Evolutionary conservation across 768 basidiomycete species (phyloP), one percentile per base, ranked within the genome.

Genomic region (Hemileccinum rubropunctum): DNA sequence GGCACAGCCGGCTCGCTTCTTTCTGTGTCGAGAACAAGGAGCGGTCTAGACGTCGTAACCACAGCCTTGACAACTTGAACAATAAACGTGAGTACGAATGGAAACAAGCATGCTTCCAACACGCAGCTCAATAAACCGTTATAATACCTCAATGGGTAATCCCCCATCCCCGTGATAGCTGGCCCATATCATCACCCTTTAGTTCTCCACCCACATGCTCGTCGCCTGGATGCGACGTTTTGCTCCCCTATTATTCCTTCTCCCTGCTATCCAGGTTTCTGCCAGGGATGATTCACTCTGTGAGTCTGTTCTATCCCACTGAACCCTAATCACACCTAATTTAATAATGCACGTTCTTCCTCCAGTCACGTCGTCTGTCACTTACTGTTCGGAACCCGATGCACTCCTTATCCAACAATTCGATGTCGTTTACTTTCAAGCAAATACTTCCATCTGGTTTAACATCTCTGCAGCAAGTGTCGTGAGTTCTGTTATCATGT

Each of bases 381-480:
- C 91, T 27, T 93, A 93, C 66, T 93, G 91, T 70, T 73, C 83
- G 45, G 83, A 87, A 34, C 90, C 91, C 44, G 82, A 88, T 65
- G 79, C 81, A 28, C 77, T 93, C 52, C 85, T 92, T 61, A 76
- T 92, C 38, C 79, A 89, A 69, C 82, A 83, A 58, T 87, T 91
- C 61, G 83, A 91, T 60, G 66, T 91, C 45, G 74, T 77, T 12
- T 92, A 86, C 65, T 81, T 86, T 54, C 76, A 83, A 34, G 61
- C 71, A 53, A 91, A 91, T 61, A 69, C 82, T 20, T 91, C 89
- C 30, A 75, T 93, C 39, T 77, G 76, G 50, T 97, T 97, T 74
- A 88, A 90, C 57, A 81, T 95, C 47, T 86, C 88, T 34, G 90
- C 90, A 7, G 88, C 88, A 33, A 88, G 88, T 52, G 91, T 95